Base-by-base conservation (phyloP, 2,329 filamentous ascomycete genomes). In the Neonectria neomacrospora region DNA sequence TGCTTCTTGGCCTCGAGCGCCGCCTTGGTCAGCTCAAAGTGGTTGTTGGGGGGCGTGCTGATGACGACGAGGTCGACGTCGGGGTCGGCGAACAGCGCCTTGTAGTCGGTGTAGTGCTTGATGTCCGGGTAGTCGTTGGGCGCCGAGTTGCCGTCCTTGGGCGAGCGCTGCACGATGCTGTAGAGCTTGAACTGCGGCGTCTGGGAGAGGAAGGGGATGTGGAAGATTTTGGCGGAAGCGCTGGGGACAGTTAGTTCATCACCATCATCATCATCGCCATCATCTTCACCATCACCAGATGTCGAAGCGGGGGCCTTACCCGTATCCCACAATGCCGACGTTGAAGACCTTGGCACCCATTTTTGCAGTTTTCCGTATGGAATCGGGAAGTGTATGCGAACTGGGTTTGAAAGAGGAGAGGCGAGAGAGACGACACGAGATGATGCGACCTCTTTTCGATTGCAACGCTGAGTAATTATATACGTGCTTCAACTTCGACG, bases 201-300 rank as follows among this genome's bases (percentile, higher is more conserved):
- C 30, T 85, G 83, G 56, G 81, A 80, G 78, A 96, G 85, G 79
- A 94, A 91, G 66, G 92, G 92, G 74, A 95, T 93, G 78, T 96
- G 92, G 80, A 95, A 96, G 79, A 91, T 84, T 75, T 94, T 94
- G 78, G 92, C 92, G 2, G 86, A 88, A 54, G 85, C 73, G 75
- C 85, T 87, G 60, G 11, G 12, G 30, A 44, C 12, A 23, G 64
- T 64, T 20, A 66, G 70, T 73, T 45, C 70, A 61, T 58, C 50
- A n/a, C n/a, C n/a, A n/a, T n/a, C n/a, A n/a, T n/a, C n/a, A n/a
- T n/a, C n/a, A n/a, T n/a, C n/a, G n/a, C n/a, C n/a, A 63, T 12
- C 1, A n/a, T 7, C 37, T 18, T 18, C 9, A 7, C 8, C 5
- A 41, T 41, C n/a, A 20, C 8, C n/a, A 18, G 8, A 41, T 20